A percentile compares a stretch with the other conserved stretches of the same genome.
These are phyloP conservation scores for Tribonema minus DNA, from an alignment of 108 stramenopile species.

Conservation along the genomic window DNA sequence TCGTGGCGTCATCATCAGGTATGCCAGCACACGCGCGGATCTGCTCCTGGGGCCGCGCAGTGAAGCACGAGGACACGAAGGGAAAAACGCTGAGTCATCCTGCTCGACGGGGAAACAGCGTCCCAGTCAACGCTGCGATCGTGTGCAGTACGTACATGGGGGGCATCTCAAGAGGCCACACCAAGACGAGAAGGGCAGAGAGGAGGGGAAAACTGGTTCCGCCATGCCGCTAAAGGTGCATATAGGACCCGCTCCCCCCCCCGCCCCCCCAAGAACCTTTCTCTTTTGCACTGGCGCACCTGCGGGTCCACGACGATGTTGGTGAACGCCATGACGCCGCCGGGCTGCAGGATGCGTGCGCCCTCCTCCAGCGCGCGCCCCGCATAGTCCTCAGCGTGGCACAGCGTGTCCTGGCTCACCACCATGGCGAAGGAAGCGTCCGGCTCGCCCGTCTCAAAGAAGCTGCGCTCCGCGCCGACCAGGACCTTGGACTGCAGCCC, in stretches of 20 bases:
- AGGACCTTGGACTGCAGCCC: conserved; percentile 10
- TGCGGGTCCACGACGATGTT: conserved; percentile 23
- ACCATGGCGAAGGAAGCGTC: conserved; percentile 11
- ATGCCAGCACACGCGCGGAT: background rate
- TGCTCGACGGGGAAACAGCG: background rate
- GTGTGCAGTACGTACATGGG: too few species aligned
- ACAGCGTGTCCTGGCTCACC: conserved; percentile 22
- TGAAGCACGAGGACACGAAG: background rate
- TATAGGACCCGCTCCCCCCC: too few species aligned
- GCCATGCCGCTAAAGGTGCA: too few species aligned
- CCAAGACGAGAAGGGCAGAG: too few species aligned
- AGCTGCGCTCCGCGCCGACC: conserved; percentile 1
- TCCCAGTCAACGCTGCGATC: too few species aligned
- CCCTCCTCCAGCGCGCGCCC: conserved; percentile 16
- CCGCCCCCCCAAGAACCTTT: too few species aligned
- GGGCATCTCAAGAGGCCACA: too few species aligned
- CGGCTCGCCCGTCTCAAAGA: conserved; percentile 18
- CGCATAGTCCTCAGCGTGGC: conserved; percentile 17
- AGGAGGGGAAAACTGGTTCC: too few species aligned
- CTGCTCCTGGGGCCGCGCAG: background rate
- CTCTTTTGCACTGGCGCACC: too few species aligned
- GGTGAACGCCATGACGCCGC: conserved; percentile 26
- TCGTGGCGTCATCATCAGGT: background rate
- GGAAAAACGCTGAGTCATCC: background rate
- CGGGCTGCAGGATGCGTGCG: conserved; percentile 8